Percentiles rank a stretch among this genome's conserved stretches.
phyloP scores from a whole-genome alignment of 208 protist genomes.

The Naegleria fowleri region DNA sequence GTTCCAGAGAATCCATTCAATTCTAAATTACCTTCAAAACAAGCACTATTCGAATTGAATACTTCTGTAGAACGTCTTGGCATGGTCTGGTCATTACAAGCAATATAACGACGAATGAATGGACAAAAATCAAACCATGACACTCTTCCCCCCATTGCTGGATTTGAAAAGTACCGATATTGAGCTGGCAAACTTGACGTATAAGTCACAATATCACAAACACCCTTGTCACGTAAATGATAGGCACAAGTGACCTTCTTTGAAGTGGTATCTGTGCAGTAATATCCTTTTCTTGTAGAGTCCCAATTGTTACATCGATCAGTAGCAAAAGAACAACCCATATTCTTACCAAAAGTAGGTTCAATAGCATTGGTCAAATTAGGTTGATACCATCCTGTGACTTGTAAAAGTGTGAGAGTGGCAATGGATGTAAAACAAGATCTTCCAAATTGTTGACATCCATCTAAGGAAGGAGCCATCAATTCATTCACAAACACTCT shows the following conservation, averaged over 20 bases:
- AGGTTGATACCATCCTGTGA: not conserved
- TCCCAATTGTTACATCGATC: not conserved
- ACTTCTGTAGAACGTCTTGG: not conserved
- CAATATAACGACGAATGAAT: not conserved
- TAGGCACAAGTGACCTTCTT: not conserved
- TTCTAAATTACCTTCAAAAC: conserved; percentile 20
- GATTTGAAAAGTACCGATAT: not conserved
- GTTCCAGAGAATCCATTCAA: not conserved
- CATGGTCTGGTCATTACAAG: not conserved
- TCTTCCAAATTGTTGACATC: not conserved
- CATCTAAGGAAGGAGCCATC: conserved; percentile 3
- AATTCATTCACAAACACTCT: conserved; percentile 6
- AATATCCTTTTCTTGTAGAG: not conserved
- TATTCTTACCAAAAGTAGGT: not conserved
- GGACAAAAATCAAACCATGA: conserved; percentile 8
- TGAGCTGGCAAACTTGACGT: not conserved
- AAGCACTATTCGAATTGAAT: not conserved
- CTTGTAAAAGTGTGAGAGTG: not conserved
- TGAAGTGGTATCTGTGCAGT: not conserved
- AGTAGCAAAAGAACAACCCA: not conserved
- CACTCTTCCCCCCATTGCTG: not conserved
- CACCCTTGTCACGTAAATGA: not conserved
- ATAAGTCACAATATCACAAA: not conserved
- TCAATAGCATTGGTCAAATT: not conserved
- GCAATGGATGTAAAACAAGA: not conserved